phyloP scores from a whole-genome alignment of 805 yeast genomes.

The Yamadazyma olivae region DNA sequence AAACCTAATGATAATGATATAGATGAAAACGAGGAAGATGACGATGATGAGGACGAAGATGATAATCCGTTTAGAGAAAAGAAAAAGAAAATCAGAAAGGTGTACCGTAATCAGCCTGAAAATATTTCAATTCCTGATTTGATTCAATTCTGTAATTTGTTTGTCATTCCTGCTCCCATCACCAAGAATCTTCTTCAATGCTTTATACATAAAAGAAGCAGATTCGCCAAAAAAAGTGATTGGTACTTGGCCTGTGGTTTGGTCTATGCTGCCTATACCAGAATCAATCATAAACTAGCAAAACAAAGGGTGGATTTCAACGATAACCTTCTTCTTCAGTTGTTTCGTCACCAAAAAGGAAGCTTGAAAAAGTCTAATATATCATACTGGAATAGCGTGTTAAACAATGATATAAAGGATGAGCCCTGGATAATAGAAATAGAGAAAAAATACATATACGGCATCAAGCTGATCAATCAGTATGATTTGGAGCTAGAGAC shows the following conservation, averaged over 20 bases:
- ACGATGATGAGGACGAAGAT: constrained; percentile 5
- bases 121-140: constrained; percentile 25
- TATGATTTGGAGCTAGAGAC: constrained; percentile 24
- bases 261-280: constrained; percentile 53
- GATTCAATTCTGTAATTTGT: constrained; percentile 55
- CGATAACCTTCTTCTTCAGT: constrained; percentile 44
- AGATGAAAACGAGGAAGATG: background rate
- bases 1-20: background rate
- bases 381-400: constrained; percentile 50
- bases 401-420: constrained; percentile 51
- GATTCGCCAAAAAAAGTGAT: constrained; percentile 51
- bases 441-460: constrained; percentile 41
- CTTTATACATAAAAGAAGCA: constrained; percentile 47
- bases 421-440: constrained; percentile 63
- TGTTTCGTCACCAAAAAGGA: constrained; percentile 54
- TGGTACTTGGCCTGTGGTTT: constrained; percentile 73
- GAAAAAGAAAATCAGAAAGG: background rate
- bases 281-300: constrained; percentile 49
- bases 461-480: constrained; percentile 11
- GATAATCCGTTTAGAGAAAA: background rate
- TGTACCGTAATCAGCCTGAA: background rate
- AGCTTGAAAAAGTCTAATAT: constrained; percentile 49
- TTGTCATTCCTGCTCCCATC: constrained; percentile 54
- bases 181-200: constrained; percentile 50
- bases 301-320: constrained; percentile 47